Conservation (phyloP, 148 eudicot genomes). For the Linanthus parryae region DNA sequence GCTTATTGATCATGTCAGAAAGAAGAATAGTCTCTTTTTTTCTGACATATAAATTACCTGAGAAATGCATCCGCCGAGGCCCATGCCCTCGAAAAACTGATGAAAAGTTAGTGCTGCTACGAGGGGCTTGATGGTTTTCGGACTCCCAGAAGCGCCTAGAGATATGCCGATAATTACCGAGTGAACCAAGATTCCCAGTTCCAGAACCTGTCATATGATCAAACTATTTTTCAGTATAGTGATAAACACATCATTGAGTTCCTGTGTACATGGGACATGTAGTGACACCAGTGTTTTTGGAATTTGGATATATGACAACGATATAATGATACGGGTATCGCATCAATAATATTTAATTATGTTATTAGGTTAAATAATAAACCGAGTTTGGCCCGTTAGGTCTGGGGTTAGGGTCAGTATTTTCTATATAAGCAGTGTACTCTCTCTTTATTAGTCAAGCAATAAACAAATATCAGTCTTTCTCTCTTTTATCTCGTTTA, state of each 20-base stretch:
- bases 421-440: too few relatives aligned
- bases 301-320: too few relatives aligned
- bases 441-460: too few relatives aligned
- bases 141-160: conserved; percentile 21
- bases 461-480: too few relatives aligned
- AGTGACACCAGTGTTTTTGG: neutral
- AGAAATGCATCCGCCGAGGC: conserved; percentile 25
- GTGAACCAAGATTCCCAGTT: conserved; percentile 25
- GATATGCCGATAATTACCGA: conserved; percentile 21
- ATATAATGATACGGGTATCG: too few relatives aligned
- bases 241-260: neutral
- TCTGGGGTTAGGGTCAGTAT: too few relatives aligned
- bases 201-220: conserved; percentile 19
- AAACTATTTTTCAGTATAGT: neutral
- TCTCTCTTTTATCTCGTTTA: too few relatives aligned
- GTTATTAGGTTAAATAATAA: too few relatives aligned
- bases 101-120: conserved; percentile 26
- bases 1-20: neutral
- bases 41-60: conserved; percentile 18
- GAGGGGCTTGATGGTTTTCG: conserved; percentile 22
- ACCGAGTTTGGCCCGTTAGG: too few relatives aligned
- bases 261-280: neutral
- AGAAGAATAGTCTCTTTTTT: neutral
- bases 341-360: too few relatives aligned
- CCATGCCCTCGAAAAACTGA: conserved; percentile 29